A percentile compares a stretch with the other conserved stretches of the same genome.
Evolutionary conservation across 495 filamentous ascomycete genomes (phyloP).

Genomic region (Talaromyces adpressus): DNA sequence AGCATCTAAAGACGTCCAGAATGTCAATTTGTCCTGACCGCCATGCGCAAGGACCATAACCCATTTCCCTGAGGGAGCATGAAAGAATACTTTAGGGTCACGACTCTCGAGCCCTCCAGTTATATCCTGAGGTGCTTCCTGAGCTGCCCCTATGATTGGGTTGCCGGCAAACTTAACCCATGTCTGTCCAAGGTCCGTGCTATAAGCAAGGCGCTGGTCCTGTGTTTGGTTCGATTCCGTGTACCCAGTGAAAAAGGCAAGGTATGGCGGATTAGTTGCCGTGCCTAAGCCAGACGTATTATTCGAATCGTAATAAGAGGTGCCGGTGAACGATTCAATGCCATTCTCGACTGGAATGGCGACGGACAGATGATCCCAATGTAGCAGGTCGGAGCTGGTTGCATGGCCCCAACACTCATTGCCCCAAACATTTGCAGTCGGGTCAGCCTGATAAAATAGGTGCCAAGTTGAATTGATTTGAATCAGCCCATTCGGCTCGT

Average conservation of each 20-base stretch:
- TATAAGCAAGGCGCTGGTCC: constrained; percentile 44
- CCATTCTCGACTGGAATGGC: constrained; percentile 20
- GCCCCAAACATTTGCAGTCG: constrained; percentile 27
- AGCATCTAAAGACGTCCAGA: no score
- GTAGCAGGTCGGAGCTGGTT: constrained; percentile 42
- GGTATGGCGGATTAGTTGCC: constrained; percentile 24
- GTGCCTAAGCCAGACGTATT: constrained; percentile 42
- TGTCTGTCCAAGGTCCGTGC: constrained; percentile 41
- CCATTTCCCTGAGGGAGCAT: no score
- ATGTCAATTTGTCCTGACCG: no score
- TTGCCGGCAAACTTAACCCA: constrained; percentile 40
- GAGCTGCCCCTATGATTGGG: constrained; percentile 32
- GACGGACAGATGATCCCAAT: constrained; percentile 22
- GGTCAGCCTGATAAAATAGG: neutral
- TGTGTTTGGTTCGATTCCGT: constrained; percentile 28
- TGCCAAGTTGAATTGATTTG: constrained; percentile 29
- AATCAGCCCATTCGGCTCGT: constrained; percentile 50
- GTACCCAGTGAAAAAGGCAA: constrained; percentile 45
- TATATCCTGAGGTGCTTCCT: neutral
- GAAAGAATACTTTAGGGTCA: no score
- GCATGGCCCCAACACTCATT: constrained; percentile 52
- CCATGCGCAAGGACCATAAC: neutral
- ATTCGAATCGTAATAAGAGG: constrained; percentile 40
- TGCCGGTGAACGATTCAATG: constrained; percentile 41
- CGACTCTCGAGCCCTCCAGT: no score